phyloP scores from a whole-genome alignment of 495 filamentous ascomycete species.

The Usnea hakonensis region DNA sequence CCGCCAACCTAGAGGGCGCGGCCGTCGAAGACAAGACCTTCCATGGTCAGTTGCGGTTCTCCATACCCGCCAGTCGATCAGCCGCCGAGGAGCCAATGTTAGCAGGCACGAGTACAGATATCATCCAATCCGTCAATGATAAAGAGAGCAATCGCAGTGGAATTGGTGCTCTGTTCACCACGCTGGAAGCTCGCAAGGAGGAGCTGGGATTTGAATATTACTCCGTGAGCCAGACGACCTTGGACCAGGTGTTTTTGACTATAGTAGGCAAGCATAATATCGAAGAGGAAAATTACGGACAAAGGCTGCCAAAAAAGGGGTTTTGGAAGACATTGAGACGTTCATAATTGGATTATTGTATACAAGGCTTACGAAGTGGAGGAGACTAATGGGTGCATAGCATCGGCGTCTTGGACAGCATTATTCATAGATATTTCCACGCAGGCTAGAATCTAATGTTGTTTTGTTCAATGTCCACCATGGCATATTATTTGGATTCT shows the following conservation, averaged over 20 bases:
- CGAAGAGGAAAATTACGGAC: slow-evolving; percentile 62
- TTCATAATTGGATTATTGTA: neutral
- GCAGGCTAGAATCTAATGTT: no score
- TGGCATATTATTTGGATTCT: no score
- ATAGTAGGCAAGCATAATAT: slow-evolving; percentile 73
- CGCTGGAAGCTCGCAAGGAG: slow-evolving; percentile 60
- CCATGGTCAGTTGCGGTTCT: slow-evolving; percentile 76
- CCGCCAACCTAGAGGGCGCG: slow-evolving; percentile 46
- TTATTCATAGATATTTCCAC: no score
- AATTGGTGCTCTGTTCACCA: slow-evolving; percentile 59
- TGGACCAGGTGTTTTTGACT: slow-evolving; percentile 81
- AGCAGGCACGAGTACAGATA: slow-evolving; percentile 9
- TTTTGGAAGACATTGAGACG: neutral
- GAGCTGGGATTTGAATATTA: slow-evolving; percentile 67
- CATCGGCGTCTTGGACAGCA: slow-evolving; percentile 3
- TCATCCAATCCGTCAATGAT: slow-evolving; percentile 19
- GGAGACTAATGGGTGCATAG: neutral
- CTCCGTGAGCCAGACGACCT: slow-evolving; percentile 69
- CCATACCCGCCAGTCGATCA: slow-evolving; percentile 45
- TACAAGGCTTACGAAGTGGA: neutral
- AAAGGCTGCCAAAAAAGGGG: slow-evolving; percentile 19
- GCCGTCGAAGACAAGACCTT: slow-evolving; percentile 63
- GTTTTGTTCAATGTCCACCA: no score
- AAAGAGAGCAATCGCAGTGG: slow-evolving; percentile 25
- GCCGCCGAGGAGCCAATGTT: neutral